phyloP scores from a whole-genome alignment of 306 rosid species.

The Cicer arietinum region DNA sequence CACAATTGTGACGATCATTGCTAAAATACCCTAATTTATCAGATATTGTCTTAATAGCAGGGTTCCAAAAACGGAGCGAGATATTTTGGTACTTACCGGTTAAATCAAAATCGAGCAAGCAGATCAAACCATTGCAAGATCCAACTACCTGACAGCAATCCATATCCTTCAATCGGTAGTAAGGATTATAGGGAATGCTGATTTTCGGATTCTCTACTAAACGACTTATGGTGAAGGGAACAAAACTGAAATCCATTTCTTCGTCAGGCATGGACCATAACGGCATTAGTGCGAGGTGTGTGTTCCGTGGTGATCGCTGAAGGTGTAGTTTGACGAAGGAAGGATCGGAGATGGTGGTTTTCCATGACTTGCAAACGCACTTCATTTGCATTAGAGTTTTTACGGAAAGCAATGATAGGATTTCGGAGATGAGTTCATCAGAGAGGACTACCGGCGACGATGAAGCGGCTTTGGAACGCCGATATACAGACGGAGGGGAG shows the following conservation, averaged over 20 bases:
- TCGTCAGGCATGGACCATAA: background rate
- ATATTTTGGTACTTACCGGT: no score
- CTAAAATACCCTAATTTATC: background rate
- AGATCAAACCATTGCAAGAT: constrained; percentile 1
- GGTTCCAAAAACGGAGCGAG: background rate
- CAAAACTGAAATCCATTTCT: background rate
- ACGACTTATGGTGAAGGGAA: background rate
- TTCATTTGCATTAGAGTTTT: background rate
- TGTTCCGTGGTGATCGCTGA: background rate
- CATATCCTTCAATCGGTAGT: background rate
- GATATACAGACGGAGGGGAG: no score
- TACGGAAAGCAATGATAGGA: background rate
- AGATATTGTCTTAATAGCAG: background rate
- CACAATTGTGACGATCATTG: no score
- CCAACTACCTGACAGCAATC: background rate
- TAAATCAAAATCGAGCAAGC: background rate
- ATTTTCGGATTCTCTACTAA: background rate
- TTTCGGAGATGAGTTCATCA: background rate
- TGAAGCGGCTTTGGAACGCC: no score
- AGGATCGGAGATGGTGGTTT: background rate
- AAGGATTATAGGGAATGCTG: background rate
- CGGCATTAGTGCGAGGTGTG: background rate
- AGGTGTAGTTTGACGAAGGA: background rate
- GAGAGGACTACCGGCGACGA: background rate
- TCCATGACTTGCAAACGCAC: background rate